phyloP scores from a whole-genome alignment of 495 filamentous ascomycete genomes.

The Thozetella sp. region DNA sequence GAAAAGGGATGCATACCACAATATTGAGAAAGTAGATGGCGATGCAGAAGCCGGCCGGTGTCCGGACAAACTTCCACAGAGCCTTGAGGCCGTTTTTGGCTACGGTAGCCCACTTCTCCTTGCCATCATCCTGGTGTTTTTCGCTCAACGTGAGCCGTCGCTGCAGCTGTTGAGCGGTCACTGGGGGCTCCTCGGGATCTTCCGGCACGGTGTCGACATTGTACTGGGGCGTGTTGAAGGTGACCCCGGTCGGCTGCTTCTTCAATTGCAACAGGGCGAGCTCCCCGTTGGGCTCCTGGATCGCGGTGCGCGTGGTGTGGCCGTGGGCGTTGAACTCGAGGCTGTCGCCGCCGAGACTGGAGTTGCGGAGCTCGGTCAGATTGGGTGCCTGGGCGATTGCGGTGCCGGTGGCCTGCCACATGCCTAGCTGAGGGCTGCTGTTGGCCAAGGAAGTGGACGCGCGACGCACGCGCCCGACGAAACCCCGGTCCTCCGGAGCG shows the following conservation, averaged over 20 bases:
- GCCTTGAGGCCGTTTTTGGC: conserved; percentile 18
- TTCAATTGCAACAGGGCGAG: conserved; percentile 6
- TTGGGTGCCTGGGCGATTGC: conserved; percentile 30
- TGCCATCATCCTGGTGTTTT: conserved; percentile 9
- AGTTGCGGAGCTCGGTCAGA: conserved; percentile 25
- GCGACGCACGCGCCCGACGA: conserved; percentile 21
- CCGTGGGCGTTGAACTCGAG: conserved; percentile 22
- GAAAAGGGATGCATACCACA: conserved; percentile 38
- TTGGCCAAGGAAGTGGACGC: conserved; percentile 27
- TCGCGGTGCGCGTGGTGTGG: conserved; percentile 11
- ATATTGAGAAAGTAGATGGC: conserved; percentile 69
- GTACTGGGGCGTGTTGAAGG: too few species aligned
- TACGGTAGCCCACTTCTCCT: conserved; percentile 22
- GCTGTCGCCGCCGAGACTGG: conserved; percentile 8
- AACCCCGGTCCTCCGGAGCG: conserved; percentile 2
- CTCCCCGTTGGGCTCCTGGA: conserved; percentile 10
- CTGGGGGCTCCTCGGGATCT: neutral
- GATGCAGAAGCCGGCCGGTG: conserved; percentile 62
- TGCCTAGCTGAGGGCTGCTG: conserved; percentile 30
- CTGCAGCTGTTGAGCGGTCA: neutral
- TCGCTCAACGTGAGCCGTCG: neutral
- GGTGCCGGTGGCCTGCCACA: conserved; percentile 33
- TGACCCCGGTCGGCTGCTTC: too few species aligned
- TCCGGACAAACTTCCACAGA: conserved; percentile 35
- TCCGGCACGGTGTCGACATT: neutral